Base-by-base conservation (phyloP, 345 rosid species). In the Arabidopsis suecica region DNA sequence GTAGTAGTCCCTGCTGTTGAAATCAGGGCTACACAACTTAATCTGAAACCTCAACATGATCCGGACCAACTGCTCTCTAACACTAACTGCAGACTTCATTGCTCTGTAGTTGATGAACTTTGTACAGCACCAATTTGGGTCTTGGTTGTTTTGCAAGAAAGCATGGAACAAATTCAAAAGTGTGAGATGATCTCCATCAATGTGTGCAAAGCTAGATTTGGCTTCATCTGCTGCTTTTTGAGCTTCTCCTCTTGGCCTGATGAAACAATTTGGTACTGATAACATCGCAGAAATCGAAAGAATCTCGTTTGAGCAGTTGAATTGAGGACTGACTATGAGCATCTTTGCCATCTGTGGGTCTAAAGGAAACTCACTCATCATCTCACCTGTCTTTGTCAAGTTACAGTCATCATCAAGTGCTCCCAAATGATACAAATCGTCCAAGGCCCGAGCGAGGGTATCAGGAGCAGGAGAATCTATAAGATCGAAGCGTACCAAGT, bases 201-300 rank as follows among this genome's bases (percentile, higher is more conserved):
- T 54, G 37, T 54, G 37, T 54, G 37, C 18, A 54, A 54, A 54
- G 9, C 36, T 54, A 54, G 18, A 54, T 30, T 54, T 54, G 13
- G 59, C 37, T 28, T 28, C 18, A 13, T 55, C 59, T 13, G 59
- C 59, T 55, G 36, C 37, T 55, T 55, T 55, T 30, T 55, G 59
- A 55, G 18, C 10, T 55, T 86, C 97, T 88, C 93, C 65, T 86
- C 89, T 91, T 85, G 95, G 97, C 87, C 93, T 89, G 75, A 91
- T 85, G 86, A 91, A 91, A 94, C 95, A 91, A 82, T 88, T 88
- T 80, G 93, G 93, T 88, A 91, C 93, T 89, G 96, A 92, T 65
- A 92, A 87, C 93, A 92, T 88, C 37, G 97, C 86, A 9, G 96
- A 84, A 58, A 92, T 6, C 3, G 96, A 92, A 40, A 89, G 80